A percentile compares a stretch with the other conserved stretches of the same genome.
phyloP scores from a whole-genome alignment of 257 asterid genomes.

The Verbascum thapsus region DNA sequence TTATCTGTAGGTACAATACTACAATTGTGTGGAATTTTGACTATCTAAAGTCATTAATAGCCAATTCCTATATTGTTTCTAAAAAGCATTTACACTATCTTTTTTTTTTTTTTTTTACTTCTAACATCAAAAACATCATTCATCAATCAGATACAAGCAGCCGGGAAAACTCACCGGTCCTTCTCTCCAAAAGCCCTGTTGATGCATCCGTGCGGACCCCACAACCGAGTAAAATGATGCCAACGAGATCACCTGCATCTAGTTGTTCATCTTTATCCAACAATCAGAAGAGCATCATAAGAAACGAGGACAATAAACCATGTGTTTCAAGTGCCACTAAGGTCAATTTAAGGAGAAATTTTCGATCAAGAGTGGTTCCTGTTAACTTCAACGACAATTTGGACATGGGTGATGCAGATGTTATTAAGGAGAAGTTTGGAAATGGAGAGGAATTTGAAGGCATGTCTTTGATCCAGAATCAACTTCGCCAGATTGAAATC shows the following conservation, averaged over 20 bases:
- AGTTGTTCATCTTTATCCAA: constrained; percentile 46
- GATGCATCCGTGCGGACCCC: constrained; percentile 44
- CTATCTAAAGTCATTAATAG: neutral
- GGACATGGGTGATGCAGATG: constrained; percentile 14
- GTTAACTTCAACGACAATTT: constrained; percentile 34
- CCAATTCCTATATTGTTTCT: no score
- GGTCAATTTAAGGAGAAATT: constrained; percentile 34
- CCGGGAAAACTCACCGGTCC: constrained; percentile 37
- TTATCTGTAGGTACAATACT: neutral
- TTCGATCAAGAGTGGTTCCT: constrained; percentile 61
- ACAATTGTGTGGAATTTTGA: neutral
- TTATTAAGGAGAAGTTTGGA: constrained; percentile 27
- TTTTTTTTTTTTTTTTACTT: neutral
- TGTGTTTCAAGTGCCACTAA: constrained; percentile 36
- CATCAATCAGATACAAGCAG: constrained; percentile 51
- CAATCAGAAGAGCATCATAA: constrained; percentile 41
- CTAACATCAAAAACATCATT: neutral
- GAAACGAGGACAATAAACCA: constrained; percentile 38
- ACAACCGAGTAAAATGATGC: constrained; percentile 32
- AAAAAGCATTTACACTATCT: neutral
- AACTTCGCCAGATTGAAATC: constrained; percentile 72
- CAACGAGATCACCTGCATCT: constrained; percentile 39
- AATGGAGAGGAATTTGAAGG: constrained; percentile 59
- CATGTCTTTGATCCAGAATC: constrained; percentile 61
- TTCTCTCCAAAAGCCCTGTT: constrained; percentile 24